Percentiles rank a stretch among this genome's conserved stretches.
These are phyloP conservation scores for Entophlyctis luteolus DNA, from an alignment of 192 early-diverging fungal species.

Conservation along the genomic window DNA sequence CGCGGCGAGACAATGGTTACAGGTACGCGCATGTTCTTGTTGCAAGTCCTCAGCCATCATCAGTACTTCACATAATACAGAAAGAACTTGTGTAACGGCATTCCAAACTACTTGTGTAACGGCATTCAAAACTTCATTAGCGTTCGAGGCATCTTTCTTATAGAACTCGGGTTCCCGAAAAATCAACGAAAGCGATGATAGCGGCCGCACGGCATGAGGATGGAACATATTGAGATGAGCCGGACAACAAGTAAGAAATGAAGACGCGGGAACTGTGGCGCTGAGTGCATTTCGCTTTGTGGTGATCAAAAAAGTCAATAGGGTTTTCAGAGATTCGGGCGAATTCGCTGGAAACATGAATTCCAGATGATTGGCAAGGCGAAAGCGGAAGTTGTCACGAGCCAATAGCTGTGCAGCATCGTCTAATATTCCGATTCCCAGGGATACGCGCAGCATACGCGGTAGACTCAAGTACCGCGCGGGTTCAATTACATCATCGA, in stretches of 20 bases:
- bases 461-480: too few species aligned
- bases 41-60: too few species aligned
- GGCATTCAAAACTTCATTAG: neutral
- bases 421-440: constrained; percentile 2
- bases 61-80: neutral
- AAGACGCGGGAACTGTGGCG: too few species aligned
- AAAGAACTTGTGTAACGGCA: neutral
- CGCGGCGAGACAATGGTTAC: too few species aligned
- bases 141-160: constrained; percentile 12
- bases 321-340: neutral
- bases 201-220: too few species aligned
- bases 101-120: constrained; percentile 1
- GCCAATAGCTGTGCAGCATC: neutral
- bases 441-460: neutral
- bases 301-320: neutral
- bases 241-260: too few species aligned
- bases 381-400: too few species aligned
- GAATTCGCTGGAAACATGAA: constrained; percentile 1
- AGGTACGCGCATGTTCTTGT: too few species aligned
- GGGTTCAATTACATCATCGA: too few species aligned
- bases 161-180: constrained; percentile 4
- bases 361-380: too few species aligned
- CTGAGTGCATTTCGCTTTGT: neutral
- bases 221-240: too few species aligned
- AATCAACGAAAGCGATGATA: neutral